Conservation (phyloP, 2,329 filamentous ascomycete genomes). For the Verruconis gallopava region DNA sequence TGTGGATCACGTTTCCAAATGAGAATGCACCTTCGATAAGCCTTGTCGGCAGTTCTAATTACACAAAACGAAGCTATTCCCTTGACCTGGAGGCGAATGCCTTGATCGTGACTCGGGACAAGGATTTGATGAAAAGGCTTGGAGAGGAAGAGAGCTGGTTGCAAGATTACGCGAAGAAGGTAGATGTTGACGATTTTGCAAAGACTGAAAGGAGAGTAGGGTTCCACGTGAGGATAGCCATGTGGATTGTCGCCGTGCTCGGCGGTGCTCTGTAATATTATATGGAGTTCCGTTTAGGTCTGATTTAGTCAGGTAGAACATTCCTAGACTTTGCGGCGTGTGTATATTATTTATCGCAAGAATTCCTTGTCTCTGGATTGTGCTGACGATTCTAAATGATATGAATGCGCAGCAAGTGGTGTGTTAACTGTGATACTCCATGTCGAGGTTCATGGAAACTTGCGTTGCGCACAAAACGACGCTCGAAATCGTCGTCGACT, state of each 20-base stretch:
- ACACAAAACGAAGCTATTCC: constrained; percentile 85
- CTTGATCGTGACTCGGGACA: constrained; percentile 68
- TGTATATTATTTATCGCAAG: no score
- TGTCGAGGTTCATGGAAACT: no score
- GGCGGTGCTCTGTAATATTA: constrained; percentile 82
- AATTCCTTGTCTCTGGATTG: no score
- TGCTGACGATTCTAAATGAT: no score
- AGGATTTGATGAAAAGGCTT: constrained; percentile 57
- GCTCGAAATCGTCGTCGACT: no score
- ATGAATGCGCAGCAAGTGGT: no score
- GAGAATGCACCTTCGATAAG: constrained; percentile 52
- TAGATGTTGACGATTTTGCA: constrained; percentile 67
- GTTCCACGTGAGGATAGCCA: constrained; percentile 71
- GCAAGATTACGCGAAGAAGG: constrained; percentile 55
- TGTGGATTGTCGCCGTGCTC: constrained; percentile 83
- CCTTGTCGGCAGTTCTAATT: constrained; percentile 85
- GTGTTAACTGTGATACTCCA: no score
- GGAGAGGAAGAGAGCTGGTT: constrained; percentile 70
- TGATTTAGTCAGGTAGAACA: no score
- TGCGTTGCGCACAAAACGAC: no score
- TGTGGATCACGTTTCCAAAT: constrained; percentile 68
- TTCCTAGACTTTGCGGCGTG: no score
- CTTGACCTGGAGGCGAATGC: constrained; percentile 86
- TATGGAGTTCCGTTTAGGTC: no score
- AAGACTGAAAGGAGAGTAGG: constrained; percentile 72